Conservation (phyloP, 2,329 filamentous ascomycete species). For the Calonectria ilicicola region DNA sequence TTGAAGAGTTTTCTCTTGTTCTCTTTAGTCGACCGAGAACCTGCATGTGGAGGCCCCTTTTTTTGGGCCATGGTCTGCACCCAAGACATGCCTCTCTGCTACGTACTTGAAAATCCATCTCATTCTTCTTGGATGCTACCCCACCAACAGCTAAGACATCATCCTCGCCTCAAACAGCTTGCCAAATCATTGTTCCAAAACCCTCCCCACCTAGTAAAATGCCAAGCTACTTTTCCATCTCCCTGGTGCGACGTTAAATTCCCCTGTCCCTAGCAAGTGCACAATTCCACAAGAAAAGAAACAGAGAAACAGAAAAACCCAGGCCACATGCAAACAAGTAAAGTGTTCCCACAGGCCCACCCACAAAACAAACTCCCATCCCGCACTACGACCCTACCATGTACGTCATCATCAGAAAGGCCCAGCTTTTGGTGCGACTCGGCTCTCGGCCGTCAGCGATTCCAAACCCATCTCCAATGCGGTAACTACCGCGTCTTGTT, state of each 20-base stretch:
- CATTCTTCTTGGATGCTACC: neutral
- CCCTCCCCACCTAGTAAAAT: neutral
- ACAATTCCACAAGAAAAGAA: neutral
- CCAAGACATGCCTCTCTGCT: neutral
- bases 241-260: neutral
- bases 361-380: neutral
- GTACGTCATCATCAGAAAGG: slow-evolving; percentile 10
- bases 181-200: slow-evolving; percentile 2
- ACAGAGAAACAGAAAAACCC: neutral
- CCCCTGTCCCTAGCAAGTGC: slow-evolving; percentile 5
- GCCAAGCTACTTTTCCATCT: neutral
- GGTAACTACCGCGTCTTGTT: neutral
- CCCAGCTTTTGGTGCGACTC: neutral
- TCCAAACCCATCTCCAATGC: slow-evolving; percentile 1
- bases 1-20: neutral
- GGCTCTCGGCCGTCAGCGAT: neutral
- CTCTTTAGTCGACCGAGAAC: neutral
- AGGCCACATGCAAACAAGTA: neutral
- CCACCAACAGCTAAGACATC: neutral
- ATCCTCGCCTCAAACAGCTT: neutral
- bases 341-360: neutral
- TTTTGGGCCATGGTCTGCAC: neutral
- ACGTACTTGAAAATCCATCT: neutral
- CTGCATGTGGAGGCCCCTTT: neutral
- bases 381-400: neutral